Conservation (phyloP, 352 stramenopile genomes). For the Phytophthora melonis region DNA sequence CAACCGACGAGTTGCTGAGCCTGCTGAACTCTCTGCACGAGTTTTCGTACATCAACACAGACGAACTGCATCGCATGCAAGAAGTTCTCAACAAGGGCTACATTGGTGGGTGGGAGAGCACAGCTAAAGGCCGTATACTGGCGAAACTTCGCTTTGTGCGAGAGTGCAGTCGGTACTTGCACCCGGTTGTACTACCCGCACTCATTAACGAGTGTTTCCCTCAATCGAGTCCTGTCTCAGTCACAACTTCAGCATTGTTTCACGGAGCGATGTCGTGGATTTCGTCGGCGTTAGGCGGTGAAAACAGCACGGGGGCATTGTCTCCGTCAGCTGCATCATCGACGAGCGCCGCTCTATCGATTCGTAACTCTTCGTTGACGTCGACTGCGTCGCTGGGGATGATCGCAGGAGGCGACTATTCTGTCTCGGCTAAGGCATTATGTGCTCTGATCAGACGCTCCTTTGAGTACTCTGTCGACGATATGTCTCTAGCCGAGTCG, state of each 20-base stretch:
- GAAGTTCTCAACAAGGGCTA: conserved; percentile 85
- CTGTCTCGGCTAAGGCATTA: conserved; percentile 59
- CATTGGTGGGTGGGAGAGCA: conserved; percentile 80
- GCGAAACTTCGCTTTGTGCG: conserved; percentile 79
- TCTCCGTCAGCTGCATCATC: conserved; percentile 48
- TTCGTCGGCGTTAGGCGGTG: conserved; percentile 57
- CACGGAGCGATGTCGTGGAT: conserved; percentile 72
- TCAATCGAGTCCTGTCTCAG: conserved; percentile 50
- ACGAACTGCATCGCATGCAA: conserved; percentile 77
- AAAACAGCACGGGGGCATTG: conserved; percentile 38
- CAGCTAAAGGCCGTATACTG: conserved; percentile 71
- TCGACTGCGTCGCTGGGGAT: conserved; percentile 62
- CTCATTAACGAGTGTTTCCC: conserved; percentile 73
- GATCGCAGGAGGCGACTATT: conserved; percentile 51
- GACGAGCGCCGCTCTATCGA: conserved; percentile 52
- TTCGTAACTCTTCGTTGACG: conserved; percentile 63
- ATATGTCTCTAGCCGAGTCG: conserved; percentile 44
- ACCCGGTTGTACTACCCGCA: conserved; percentile 68
- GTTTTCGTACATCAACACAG: conserved; percentile 81
- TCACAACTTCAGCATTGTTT: conserved; percentile 66
- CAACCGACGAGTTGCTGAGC: conserved; percentile 71
- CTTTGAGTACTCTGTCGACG: conserved; percentile 67
- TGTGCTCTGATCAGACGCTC: conserved; percentile 64
- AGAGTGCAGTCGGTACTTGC: conserved; percentile 75
- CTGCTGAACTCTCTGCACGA: conserved; percentile 64